A percentile compares a stretch with the other conserved stretches of the same genome.
Evolutionary conservation across 306 rosid genomes (phyloP).

Genomic region (Luffa acutangula): DNA sequence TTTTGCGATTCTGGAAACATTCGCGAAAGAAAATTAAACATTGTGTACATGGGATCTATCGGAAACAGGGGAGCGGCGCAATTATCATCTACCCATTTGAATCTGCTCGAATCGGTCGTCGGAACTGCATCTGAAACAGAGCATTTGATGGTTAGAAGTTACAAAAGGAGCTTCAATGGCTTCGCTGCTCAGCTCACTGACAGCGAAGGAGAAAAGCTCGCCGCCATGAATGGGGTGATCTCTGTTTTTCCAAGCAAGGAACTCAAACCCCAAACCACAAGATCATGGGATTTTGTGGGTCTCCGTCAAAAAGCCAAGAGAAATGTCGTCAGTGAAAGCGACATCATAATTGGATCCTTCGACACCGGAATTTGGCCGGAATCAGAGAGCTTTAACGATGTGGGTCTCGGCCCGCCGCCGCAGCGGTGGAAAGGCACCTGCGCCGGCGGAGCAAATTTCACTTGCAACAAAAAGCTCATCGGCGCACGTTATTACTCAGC

Average conservation of each 20-base stretch:
- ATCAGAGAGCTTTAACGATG: slow-evolving; percentile 21
- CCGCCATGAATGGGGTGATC: slow-evolving; percentile 14
- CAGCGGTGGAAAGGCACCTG: slow-evolving; percentile 25
- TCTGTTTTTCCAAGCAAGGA: slow-evolving; percentile 16
- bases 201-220: slow-evolving; percentile 4
- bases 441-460: slow-evolving; percentile 13
- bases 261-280: slow-evolving; percentile 17
- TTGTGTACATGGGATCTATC: slow-evolving; percentile 16
- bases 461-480: slow-evolving; percentile 24
- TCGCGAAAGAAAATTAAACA: background rate
- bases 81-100: background rate
- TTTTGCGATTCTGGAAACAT: background rate
- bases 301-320: background rate
- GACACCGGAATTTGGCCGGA: slow-evolving; percentile 25
- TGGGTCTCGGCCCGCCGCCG: slow-evolving; percentile 14
- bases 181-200: slow-evolving; percentile 17
- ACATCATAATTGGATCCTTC: slow-evolving; percentile 16
- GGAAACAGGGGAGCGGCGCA: background rate
- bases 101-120: background rate
- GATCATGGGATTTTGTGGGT: slow-evolving; percentile 30
- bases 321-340: slow-evolving; percentile 1
- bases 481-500: slow-evolving; percentile 14
- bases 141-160: slow-evolving; percentile 1
- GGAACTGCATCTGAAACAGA: background rate
- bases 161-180: slow-evolving; percentile 24